phyloP scores from a whole-genome alignment of 1,284 basidiomycete genomes.

The Apiotrichum gracile region DNA sequence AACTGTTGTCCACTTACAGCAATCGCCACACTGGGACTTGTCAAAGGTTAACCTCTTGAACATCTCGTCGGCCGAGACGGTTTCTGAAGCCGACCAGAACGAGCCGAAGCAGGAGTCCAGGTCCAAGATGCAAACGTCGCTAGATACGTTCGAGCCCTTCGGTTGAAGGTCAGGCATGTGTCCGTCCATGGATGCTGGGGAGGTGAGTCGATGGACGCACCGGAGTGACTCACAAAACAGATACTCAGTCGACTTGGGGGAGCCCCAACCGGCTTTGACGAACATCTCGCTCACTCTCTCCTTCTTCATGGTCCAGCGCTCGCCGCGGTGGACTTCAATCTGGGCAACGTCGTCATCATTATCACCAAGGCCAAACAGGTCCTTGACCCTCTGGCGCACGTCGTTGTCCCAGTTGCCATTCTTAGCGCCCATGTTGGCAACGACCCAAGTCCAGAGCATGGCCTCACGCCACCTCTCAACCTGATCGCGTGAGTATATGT shows the following conservation, averaged over 20 bases:
- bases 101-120: conserved; percentile 43
- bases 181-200: conserved; percentile 42
- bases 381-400: conserved; percentile 26
- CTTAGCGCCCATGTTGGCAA: conserved; percentile 33
- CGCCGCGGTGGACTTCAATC: conserved; percentile 37
- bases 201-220: no score
- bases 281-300: conserved; percentile 27
- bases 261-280: conserved; percentile 33
- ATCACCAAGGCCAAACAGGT: conserved; percentile 27
- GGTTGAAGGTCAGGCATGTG: conserved; percentile 33
- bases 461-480: conserved; percentile 46
- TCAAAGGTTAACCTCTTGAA: conserved; percentile 53
- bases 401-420: conserved; percentile 25
- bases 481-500: conserved; percentile 12
- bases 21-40: conserved; percentile 52
- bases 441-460: conserved; percentile 41
- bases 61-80: conserved; percentile 42
- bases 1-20: conserved; percentile 43
- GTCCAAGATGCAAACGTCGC: conserved; percentile 31
- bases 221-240: no score
- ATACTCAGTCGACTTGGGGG: conserved; percentile 34
- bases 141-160: conserved; percentile 9
- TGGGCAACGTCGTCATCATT: conserved; percentile 30
- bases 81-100: conserved; percentile 35
- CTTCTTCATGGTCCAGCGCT: conserved; percentile 32